Conservation (phyloP, 495 filamentous ascomycete species). For the Xylaria acuta region DNA sequence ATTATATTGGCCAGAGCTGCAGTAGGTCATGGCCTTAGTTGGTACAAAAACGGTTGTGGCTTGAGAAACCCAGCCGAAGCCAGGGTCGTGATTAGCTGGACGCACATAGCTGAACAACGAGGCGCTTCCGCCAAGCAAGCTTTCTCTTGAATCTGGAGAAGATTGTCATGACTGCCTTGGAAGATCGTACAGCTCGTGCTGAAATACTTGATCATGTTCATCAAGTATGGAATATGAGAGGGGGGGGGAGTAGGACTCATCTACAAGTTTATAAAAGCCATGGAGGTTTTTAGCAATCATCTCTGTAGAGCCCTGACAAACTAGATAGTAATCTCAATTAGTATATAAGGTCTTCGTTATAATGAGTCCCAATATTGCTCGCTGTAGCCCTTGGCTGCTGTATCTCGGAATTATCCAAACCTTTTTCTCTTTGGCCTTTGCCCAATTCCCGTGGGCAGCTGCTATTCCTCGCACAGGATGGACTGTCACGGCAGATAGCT, state of each 20-base stretch:
- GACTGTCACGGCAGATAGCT: conserved; percentile 38
- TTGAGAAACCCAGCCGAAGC: neutral
- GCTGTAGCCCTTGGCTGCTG: conserved; percentile 15
- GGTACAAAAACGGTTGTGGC: neutral
- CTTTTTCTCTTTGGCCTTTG: conserved; percentile 16
- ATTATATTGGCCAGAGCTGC: neutral
- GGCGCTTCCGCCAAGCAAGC: conserved; percentile 11
- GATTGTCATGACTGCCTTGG: conserved; percentile 6
- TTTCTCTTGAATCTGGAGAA: conserved; percentile 11
- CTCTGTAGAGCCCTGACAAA: neutral
- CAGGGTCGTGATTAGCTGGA: conserved; percentile 16
- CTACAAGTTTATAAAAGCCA: neutral
- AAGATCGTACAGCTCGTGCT: neutral
- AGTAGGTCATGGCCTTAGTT: neutral
- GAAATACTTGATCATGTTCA: conserved; percentile 1
- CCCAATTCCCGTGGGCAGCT: conserved; percentile 22
- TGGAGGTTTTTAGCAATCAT: neutral
- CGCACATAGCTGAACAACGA: neutral
- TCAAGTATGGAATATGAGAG: neutral
- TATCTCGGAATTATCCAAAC: conserved; percentile 8
- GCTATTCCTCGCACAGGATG: conserved; percentile 23
- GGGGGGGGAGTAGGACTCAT: neutral
- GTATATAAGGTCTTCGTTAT: neutral
- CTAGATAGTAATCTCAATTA: neutral
- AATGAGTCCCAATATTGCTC: conserved; percentile 6